phyloP scores from a whole-genome alignment of 805 yeast genomes.

The Hanseniaspora opuntiae region DNA sequence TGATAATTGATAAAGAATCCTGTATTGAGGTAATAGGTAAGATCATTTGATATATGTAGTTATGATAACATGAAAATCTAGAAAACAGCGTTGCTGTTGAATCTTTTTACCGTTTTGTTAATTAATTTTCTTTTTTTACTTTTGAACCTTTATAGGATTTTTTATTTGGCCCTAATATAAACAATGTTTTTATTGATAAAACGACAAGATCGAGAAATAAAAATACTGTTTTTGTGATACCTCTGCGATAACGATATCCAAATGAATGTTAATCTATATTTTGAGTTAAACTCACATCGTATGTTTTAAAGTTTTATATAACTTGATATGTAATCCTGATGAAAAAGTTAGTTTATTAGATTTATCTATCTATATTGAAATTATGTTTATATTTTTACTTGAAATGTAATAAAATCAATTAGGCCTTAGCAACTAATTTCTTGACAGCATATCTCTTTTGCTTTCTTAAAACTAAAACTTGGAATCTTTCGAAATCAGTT shows the following conservation, averaged over 20 bases:
- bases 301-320: slow-evolving; percentile 1
- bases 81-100: too few species aligned
- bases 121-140: too few species aligned
- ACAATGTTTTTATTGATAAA: too few species aligned
- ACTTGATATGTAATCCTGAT: slow-evolving; percentile 5
- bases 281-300: slow-evolving; percentile 8
- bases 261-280: neutral
- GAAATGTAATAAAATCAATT: slow-evolving; percentile 24
- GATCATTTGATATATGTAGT: neutral
- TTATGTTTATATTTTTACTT: neutral
- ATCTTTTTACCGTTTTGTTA: too few species aligned
- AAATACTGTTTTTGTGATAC: too few species aligned
- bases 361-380: slow-evolving; percentile 1
- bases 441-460: slow-evolving; percentile 90
- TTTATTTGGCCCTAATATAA: too few species aligned
- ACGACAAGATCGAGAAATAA: neutral
- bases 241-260: neutral
- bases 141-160: too few species aligned
- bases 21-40: neutral
- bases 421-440: slow-evolving; percentile 95
- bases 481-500: slow-evolving; percentile 98
- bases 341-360: neutral
- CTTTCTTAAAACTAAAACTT: slow-evolving; percentile 92
- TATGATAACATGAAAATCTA: too few species aligned
- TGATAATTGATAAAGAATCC: neutral